Conservation (phyloP, 2,329 filamentous ascomycete species). For the Pseudopyricularia cyperi region DNA sequence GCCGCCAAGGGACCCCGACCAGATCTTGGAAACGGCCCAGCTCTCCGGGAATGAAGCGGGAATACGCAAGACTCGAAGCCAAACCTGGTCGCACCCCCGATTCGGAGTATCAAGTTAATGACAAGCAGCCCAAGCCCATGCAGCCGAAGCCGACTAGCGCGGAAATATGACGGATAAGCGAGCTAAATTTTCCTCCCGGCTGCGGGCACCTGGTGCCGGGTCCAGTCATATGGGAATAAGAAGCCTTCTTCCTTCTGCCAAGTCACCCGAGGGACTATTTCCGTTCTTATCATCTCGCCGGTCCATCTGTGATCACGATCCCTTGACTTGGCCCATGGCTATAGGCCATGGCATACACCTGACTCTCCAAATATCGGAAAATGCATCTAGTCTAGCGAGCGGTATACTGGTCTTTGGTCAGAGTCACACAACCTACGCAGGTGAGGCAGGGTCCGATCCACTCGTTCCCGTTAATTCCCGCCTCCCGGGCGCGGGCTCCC, state of each 20-base stretch:
- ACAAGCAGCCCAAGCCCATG: neutral
- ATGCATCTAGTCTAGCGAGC: too few relatives aligned
- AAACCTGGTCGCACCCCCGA: neutral
- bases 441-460: neutral
- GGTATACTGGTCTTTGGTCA: too few relatives aligned
- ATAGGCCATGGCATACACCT: too few relatives aligned
- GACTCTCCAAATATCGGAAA: too few relatives aligned
- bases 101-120: neutral
- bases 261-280: neutral
- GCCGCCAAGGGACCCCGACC: too few relatives aligned
- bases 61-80: neutral
- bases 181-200: neutral
- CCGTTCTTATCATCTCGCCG: neutral
- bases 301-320: neutral
- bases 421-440: too few relatives aligned
- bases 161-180: neutral
- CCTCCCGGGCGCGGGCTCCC: neutral
- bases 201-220: neutral
- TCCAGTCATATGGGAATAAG: neutral
- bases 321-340: neutral
- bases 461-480: neutral
- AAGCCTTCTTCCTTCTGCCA: neutral
- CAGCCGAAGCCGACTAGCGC: neutral
- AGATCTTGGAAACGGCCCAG: too few relatives aligned
- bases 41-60: neutral